phyloP scores from a whole-genome alignment of 208 protist species.

The Leptomonas seymouri region DNA sequence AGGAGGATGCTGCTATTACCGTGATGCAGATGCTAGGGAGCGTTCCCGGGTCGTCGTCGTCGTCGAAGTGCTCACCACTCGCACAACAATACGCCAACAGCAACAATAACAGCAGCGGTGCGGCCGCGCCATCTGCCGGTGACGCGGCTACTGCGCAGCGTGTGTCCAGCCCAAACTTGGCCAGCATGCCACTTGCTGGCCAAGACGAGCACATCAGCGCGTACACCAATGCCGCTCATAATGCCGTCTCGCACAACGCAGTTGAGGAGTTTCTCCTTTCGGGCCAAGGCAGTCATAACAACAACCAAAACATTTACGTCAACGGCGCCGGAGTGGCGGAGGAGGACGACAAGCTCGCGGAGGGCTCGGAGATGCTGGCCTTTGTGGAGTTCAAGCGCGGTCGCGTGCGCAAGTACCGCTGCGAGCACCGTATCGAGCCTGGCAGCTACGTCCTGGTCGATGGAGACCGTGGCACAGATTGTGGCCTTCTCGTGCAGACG shows the following conservation, averaged over 20 bases:
- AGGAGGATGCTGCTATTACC: slow-evolving; percentile 39
- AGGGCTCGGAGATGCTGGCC: slow-evolving; percentile 49
- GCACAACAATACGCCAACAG: slow-evolving; percentile 13
- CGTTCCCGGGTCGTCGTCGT: slow-evolving; percentile 10
- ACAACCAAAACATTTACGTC: slow-evolving; percentile 9
- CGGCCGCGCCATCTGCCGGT: background rate
- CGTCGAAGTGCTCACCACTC: slow-evolving; percentile 2
- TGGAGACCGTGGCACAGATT: slow-evolving; percentile 87
- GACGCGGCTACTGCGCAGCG: slow-evolving; percentile 8
- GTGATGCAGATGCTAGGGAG: slow-evolving; percentile 33
- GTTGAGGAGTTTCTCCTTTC: slow-evolving; percentile 31
- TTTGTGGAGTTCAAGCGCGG: slow-evolving; percentile 90
- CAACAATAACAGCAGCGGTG: slow-evolving; percentile 10
- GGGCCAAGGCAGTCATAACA: slow-evolving; percentile 19
- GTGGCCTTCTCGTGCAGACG: slow-evolving; percentile 82
- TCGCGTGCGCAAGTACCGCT: slow-evolving; percentile 78
- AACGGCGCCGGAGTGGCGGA: slow-evolving; percentile 7
- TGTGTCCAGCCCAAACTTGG: slow-evolving; percentile 15
- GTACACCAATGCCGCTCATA: slow-evolving; percentile 14
- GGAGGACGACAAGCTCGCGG: slow-evolving; percentile 24
- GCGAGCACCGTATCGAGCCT: slow-evolving; percentile 53
- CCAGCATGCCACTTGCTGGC: background rate
- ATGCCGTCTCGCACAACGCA: slow-evolving; percentile 29
- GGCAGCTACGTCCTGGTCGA: slow-evolving; percentile 90
- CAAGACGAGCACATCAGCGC: background rate